Evolutionary conservation across 2,329 filamentous ascomycete species (phyloP), one percentile per base, ranked within the genome.

Genomic region (Gliomastix tumulicola): DNA sequence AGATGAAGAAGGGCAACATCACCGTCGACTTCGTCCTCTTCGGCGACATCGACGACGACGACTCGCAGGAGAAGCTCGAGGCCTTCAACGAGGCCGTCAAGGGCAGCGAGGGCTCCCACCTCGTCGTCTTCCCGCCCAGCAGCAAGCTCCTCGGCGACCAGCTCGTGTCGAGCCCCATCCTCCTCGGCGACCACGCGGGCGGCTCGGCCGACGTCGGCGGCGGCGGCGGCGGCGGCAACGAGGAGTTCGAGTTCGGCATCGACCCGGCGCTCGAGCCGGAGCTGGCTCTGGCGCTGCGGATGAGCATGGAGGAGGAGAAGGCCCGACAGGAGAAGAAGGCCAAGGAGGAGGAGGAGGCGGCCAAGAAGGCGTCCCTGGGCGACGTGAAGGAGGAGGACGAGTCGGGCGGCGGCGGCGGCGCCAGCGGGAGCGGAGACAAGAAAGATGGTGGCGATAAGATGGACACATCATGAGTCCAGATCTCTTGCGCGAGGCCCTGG

Each of bases 241-340:
- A 83, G 43, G 94, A 65, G 41, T 79, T 73, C 30, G 64, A 65
- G 46, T 94, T 94, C 56, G 88, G 86, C 45, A 87, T 95, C 47
- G 92, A 97, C 60, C 89, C 90, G 12, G 84, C 82, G 37, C 75
- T 89, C 53, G 92, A 98, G 56, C 92, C 92, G 4, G 92, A 98
- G 61, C 69, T 98, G 54, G 92, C 92, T 17, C 77, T 98, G 49
- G 92, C 92, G 36, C 69, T 98, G 57, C 82, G 92, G 45, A 95
- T 98, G 88, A 94, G 87, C 62, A 88, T 94, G 76, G 92, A 98
- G 60, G 92, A 98, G 59, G 92, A 98, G 65, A 94, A 94, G 68
- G 89, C 89, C 43, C 74, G 92, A 51, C 82, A 94, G 63, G 89
- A 95, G 60, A 88, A 88, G 65, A 79, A 84, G 54, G 86, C 83